phyloP scores from a whole-genome alignment of 225 moss, liverwort and hornwort genomes.

The Bryum argenteum region DNA sequence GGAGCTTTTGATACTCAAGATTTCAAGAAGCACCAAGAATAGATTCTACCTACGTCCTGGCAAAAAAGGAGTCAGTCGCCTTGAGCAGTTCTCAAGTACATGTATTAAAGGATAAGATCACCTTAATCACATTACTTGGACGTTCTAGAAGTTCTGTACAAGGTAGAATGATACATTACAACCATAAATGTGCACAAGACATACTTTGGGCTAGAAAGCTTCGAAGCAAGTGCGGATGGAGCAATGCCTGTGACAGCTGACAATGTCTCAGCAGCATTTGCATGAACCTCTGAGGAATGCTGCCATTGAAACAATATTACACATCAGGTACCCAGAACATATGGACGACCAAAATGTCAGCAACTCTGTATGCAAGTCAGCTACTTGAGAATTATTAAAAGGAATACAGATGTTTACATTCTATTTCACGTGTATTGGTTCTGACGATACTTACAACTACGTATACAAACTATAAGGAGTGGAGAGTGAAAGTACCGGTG shows the following conservation, averaged over 20 bases:
- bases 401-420: background rate
- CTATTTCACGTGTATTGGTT: background rate
- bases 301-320: slow-evolving; percentile 38
- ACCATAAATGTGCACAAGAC: slow-evolving; percentile 18
- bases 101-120: background rate
- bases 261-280: slow-evolving; percentile 96
- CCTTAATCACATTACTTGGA: background rate
- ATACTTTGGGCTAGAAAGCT: slow-evolving; percentile 89
- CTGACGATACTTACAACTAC: background rate
- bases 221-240: slow-evolving; percentile 93
- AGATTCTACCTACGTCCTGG: background rate
- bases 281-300: slow-evolving; percentile 93
- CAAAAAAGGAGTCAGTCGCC: background rate
- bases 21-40: background rate
- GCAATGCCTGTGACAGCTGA: slow-evolving; percentile 96
- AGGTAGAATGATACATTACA: background rate
- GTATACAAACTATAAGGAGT: background rate
- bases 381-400: background rate
- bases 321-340: slow-evolving; percentile 25
- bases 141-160: background rate
- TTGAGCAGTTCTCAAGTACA: background rate
- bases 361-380: background rate
- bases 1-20: background rate
- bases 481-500: slow-evolving; percentile 56
- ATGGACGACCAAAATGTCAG: background rate